Base-by-base conservation (phyloP, 192 early-diverging fungal species). In the Coemansia sp. region DNA sequence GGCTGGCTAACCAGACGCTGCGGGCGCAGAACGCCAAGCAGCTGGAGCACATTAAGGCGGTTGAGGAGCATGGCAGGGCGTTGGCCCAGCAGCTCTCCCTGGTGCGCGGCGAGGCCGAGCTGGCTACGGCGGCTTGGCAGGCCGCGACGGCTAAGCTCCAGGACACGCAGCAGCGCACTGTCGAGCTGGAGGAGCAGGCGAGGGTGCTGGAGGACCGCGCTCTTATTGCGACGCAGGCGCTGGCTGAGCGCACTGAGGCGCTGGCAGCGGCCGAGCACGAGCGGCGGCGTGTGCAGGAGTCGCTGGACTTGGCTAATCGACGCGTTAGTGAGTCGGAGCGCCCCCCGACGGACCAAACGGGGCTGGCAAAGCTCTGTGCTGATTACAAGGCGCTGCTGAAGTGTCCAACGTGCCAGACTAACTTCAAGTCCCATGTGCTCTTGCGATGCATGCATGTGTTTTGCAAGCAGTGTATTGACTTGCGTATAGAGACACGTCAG, bases 401-500 rank as follows among this genome's bases (percentile, higher is more conserved):
- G 78, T 98, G 96, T 69, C 87, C 88, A 21, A 89, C 92, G 45
- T 98, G 96, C 81, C 87, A 87, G 65, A 88, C 81, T 23, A 85
- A 92, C 46, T 95, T 97, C 83, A 93, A 94, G 69, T 88, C 86
- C 33, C 92, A 92, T 69, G 82, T 90, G 3, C 74, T 98, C 10
- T 33, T 85, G 55, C 86, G 91, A 35, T 98, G 96, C 76, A 96
- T 96, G 95, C 96, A 98, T 67, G 91, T 91, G 13, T 98, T 98
- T 84, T 98, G 96, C 85, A 92, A 93, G 65, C 79, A 86, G 62
- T 98, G 96, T 69, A 90, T 97, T 64, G 92, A 96, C 63, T 86
- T 90, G 31, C 85, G 90, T 59, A 83, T 89, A 62, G 90, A 92
- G 45, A 93, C 92, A 0, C 87, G 96, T 7, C 94, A 96, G 80